phyloP scores from a whole-genome alignment of 1,284 basidiomycete genomes.

The Puccinia polysora region DNA sequence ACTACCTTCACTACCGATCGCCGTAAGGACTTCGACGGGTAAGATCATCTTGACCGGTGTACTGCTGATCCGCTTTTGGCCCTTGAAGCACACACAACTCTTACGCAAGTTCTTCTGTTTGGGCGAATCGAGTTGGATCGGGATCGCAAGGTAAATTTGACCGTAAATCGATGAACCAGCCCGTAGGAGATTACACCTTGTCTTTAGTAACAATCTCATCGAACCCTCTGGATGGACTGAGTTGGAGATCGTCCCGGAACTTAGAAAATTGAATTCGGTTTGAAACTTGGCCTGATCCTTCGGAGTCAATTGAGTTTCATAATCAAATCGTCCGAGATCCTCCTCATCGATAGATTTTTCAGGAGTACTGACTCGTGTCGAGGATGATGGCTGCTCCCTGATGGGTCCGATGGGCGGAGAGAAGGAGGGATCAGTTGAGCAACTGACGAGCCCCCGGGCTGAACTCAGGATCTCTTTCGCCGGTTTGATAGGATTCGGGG shows the following conservation, averaged over 20 bases:
- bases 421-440: neutral
- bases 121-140: constrained; percentile 59
- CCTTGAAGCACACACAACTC: constrained; percentile 35
- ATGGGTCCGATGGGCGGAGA: neutral
- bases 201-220: constrained; percentile 41
- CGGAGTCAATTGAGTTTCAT: neutral
- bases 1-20: constrained; percentile 63
- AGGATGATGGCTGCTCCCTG: neutral
- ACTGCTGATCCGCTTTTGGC: constrained; percentile 30
- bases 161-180: constrained; percentile 75
- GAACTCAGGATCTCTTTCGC: constrained; percentile 14
- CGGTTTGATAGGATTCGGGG: constrained; percentile 15
- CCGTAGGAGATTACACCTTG: constrained; percentile 67
- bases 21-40: constrained; percentile 79
- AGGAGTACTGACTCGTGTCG: neutral
- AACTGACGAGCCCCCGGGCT: neutral
- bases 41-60: constrained; percentile 71
- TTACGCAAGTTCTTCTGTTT: constrained; percentile 62
- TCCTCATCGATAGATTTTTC: constrained; percentile 12
- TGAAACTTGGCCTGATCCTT: constrained; percentile 35
- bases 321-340: neutral
- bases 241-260: neutral
- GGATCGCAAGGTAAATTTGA: constrained; percentile 75
- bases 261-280: constrained; percentile 32
- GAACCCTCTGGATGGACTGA: neutral